Evolutionary conservation across 2,329 filamentous ascomycete species (phyloP), one percentile per base, ranked within the genome.

Genomic region (Phoma herbarum): DNA sequence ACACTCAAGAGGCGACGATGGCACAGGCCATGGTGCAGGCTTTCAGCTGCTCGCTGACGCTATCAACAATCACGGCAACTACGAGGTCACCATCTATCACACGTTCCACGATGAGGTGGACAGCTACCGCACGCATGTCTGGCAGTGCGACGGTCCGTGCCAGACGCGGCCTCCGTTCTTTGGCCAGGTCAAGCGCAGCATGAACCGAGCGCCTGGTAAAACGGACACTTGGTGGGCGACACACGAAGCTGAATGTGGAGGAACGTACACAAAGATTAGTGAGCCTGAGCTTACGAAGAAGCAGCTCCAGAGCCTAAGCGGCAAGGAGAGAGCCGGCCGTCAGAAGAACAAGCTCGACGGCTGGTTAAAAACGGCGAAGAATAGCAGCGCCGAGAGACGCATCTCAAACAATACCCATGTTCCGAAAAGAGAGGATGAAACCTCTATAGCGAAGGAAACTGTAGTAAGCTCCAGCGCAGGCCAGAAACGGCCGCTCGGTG

Each of bases 81-180:
- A 80, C 52, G 60, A 75, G 3, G 67, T 81, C 25, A 79, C 78
- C 28, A 66, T 81, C 11, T 81, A 73, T 58, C 79, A 81, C 63
- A 78, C 76, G 3, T 81, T 81, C 52, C 79, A 81, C 58, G 78
- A 81, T 35, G 79, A 81, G 62, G 79, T 81, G 12, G 78, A 81
- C 20, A 79, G 75, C 65, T 81, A 78, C 57, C 71, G 79, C 18
- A 81, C 77, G 8, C 79, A 81, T 61, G 65, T 81, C 23, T 81
- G 79, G 79, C 73, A 78, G 57, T 81, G 79, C 57, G 65, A 78
- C 52, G 79, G 79, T 9, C 72, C 73, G 12, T 81, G 79, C 59
- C 73, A 69, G 47, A 55, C 54, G 4, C 69, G 61, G 48, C 67
- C 78, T 8, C 79, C 79, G 2, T 80, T 73, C 64, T 81, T 80